Percentiles rank a stretch among this genome's conserved stretches.
Conservation (phyloP, 108 stramenopile genomes). For the Mediolabrus comicus region DNA sequence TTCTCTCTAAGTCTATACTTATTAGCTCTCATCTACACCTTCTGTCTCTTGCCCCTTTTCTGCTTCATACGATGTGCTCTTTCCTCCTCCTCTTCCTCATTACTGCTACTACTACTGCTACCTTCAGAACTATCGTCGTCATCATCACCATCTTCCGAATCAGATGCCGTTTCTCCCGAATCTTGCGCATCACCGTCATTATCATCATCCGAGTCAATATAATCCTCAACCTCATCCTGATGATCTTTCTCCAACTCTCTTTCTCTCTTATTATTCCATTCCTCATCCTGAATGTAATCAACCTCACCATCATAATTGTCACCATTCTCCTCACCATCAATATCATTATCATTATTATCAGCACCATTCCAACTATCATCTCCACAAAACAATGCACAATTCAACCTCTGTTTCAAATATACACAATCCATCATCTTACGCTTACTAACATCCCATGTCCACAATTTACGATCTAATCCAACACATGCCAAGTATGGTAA, state of each 20-base stretch:
- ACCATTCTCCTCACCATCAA: constrained; percentile 26
- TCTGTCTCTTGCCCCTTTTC: neutral
- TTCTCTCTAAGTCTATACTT: no score
- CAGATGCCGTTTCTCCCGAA: neutral
- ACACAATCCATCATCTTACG: constrained; percentile 68
- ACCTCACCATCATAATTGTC: constrained; percentile 62
- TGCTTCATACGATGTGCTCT: neutral
- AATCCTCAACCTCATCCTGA: constrained; percentile 32
- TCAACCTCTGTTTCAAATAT: constrained; percentile 85
- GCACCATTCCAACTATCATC: constrained; percentile 34
- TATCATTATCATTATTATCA: constrained; percentile 2
- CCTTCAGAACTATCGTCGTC: neutral
- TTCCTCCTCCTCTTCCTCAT: neutral
- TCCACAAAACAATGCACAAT: constrained; percentile 70
- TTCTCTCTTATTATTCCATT: constrained; percentile 14
- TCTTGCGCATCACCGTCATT: constrained; percentile 8
- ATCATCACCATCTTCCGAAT: neutral
- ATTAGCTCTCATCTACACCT: no score
- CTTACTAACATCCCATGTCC: constrained; percentile 65
- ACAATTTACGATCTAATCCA: constrained; percentile 81
- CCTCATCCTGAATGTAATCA: constrained; percentile 48
- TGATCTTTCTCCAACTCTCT: constrained; percentile 27
- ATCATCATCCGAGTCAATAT: constrained; percentile 41
- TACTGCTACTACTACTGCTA: neutral
- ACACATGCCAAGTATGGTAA: constrained; percentile 67